A percentile compares a stretch with the other conserved stretches of the same genome.
These are phyloP conservation scores for Oryza meridionalis DNA, from an alignment of 176 grass and related monocot species.

Conservation along the genomic window DNA sequence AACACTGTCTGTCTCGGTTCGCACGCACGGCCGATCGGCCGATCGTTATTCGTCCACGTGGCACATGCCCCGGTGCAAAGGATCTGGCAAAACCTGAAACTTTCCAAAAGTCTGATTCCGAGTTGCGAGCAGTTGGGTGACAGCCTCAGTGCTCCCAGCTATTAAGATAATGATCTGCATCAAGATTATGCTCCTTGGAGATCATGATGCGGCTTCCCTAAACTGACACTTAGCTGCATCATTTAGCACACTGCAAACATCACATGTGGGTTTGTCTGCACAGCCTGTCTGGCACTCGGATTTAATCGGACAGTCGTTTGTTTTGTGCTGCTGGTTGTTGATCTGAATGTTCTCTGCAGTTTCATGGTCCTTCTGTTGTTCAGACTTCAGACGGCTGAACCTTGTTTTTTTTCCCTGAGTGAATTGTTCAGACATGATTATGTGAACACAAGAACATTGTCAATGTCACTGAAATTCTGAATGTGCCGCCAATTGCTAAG, in stretches of 20 bases:
- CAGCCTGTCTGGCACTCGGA: not conserved
- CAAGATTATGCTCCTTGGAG: not conserved
- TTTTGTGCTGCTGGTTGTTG: not conserved
- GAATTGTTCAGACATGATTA: not conserved
- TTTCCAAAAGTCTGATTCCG: not conserved
- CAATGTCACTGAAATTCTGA: not conserved
- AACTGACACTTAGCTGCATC: not conserved
- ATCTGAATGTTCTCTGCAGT: slow-evolving; percentile 25
- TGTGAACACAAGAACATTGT: not conserved
- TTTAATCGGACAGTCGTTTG: not conserved
- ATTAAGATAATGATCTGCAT: not conserved
- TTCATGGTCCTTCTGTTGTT: not conserved
- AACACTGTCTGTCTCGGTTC: not conserved
- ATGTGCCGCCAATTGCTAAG: not conserved
- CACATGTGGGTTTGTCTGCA: slow-evolving; percentile 19
- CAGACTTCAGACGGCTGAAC: too few species aligned
- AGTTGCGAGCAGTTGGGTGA: not conserved
- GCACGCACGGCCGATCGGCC: not conserved
- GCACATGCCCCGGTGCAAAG: not conserved
- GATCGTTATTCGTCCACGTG: not conserved
- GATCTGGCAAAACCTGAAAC: not conserved
- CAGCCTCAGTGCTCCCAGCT: not conserved
- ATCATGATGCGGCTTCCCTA: not conserved
- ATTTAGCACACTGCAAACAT: not conserved
- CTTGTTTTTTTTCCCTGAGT: not conserved